phyloP scores from a whole-genome alignment of 495 filamentous ascomycete species.

The Trichoderma virens region DNA sequence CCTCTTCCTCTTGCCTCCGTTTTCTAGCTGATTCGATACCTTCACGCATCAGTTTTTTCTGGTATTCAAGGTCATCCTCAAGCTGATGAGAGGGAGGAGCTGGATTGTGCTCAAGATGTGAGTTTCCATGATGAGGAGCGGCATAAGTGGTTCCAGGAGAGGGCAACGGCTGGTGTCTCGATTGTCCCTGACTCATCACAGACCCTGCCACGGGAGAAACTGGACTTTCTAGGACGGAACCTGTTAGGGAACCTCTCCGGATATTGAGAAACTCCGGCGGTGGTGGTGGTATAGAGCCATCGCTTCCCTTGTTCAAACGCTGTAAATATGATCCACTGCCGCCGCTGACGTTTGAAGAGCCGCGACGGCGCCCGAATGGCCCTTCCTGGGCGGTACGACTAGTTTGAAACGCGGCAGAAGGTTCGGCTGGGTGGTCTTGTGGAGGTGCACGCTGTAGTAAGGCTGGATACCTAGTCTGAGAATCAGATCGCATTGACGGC shows the following conservation, averaged over 20 bases:
- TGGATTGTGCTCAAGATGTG: not conserved
- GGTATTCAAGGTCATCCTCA: conserved; percentile 54
- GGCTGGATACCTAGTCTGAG: conserved; percentile 61
- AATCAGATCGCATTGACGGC: conserved; percentile 58
- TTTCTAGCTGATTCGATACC: conserved; percentile 68
- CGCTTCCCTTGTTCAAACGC: conserved; percentile 36
- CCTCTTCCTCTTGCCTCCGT: conserved; percentile 73
- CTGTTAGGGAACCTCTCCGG: conserved; percentile 37
- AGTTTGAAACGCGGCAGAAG: conserved; percentile 86
- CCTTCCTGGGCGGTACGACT: conserved; percentile 62
- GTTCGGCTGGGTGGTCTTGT: conserved; percentile 69
- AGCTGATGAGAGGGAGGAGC: conserved; percentile 13
- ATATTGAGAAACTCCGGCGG: conserved; percentile 36
- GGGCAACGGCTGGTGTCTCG: conserved; percentile 14
- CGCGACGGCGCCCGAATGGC: conserved; percentile 69
- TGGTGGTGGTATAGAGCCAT: conserved; percentile 33
- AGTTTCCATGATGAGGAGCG: conserved; percentile 28
- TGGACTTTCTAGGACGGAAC: conserved; percentile 35
- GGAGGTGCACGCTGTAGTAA: conserved; percentile 69
- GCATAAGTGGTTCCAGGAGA: conserved; percentile 42
- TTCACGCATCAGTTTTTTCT: conserved; percentile 82
- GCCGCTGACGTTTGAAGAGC: conserved; percentile 92
- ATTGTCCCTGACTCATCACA: not conserved
- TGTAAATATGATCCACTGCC: conserved; percentile 65
- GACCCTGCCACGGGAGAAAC: conserved; percentile 26